Evolutionary conservation across 179 eudicot species (phyloP), one percentile per base, ranked within the genome.

Genomic region (Beta macrorhiza): DNA sequence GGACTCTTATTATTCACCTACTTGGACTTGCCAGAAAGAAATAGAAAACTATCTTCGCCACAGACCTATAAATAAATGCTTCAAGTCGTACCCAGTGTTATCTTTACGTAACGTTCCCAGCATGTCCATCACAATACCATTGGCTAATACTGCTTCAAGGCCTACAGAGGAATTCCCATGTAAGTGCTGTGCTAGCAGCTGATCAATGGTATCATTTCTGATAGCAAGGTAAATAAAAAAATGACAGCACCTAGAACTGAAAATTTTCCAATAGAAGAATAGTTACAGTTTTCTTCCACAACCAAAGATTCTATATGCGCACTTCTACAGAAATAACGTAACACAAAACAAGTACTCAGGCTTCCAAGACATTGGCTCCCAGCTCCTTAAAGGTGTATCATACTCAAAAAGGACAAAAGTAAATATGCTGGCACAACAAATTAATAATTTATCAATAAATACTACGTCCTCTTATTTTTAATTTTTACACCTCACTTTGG

Each of bases 51-150:
- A 47, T 62, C 16, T 58, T 81, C 52, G 82, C 64, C 76, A 88
- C 87, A 84, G 83, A 94, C 99, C 99, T 91, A 96, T 92, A 82
- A 96, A 92, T 84, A 94, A 92, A 89, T 96, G 99, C 91, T 96
- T 96, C 90, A 96, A 87, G 90, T 96, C 99, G 87, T 96, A 96
- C 85, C 99, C 98, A 83, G 99, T 96, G 86, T 96, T 96, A 83
- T 96, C 99, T 90, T 96, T 96, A 63, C 99, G 96, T 79, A 94
- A 86, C 75, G 98, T 94, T 63, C 98, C 97, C 79, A 96, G 97
- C 97, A 96, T 92, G 84, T 96, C 97, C 88, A 96, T 89, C 83
- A 94, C 90, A 20, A 91, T 89, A 81, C 99, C 99, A 92, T 92
- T 80, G 75, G 98, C 97, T 77, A 92, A 89, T 77, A 94, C 98